phyloP scores from a whole-genome alignment of 139 green algal genomes.

The Chlamydomonas incerta region DNA sequence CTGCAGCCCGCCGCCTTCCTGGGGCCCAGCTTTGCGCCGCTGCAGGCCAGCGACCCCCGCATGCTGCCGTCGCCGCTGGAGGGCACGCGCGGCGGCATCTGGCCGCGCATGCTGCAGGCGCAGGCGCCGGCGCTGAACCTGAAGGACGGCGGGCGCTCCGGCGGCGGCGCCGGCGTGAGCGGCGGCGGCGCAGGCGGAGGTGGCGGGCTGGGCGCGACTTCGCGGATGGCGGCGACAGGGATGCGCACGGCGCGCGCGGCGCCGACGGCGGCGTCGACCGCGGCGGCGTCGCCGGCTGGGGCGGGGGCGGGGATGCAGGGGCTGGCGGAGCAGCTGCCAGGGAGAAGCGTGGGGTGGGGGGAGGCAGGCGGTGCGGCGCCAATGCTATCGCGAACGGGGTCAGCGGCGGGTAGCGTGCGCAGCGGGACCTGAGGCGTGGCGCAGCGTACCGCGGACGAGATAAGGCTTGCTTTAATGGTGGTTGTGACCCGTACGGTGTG shows the following conservation, averaged over 20 bases:
- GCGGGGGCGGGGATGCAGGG: too few relatives aligned
- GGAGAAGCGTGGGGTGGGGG: background rate
- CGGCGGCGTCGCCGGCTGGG: background rate
- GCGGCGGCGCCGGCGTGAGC: background rate
- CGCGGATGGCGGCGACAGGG: too few relatives aligned
- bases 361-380: background rate
- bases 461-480: too few relatives aligned
- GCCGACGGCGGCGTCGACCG: too few relatives aligned
- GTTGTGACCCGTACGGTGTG: too few relatives aligned
- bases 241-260: background rate
- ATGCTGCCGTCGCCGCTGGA: slow-evolving; percentile 6
- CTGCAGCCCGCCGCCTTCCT: slow-evolving; percentile 39
- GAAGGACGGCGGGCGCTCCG: background rate
- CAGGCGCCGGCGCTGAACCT: background rate
- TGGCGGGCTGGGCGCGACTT: background rate
- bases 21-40: background rate
- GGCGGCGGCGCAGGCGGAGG: too few relatives aligned
- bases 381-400: background rate
- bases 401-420: background rate
- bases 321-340: background rate
- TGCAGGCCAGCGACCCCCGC: slow-evolving; percentile 29
- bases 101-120: slow-evolving; percentile 27
- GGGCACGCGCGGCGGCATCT: slow-evolving; percentile 25
- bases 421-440: background rate
- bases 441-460: too few relatives aligned